Conservation (phyloP, 805 yeast genomes). For the Babjeviella inositovora region DNA sequence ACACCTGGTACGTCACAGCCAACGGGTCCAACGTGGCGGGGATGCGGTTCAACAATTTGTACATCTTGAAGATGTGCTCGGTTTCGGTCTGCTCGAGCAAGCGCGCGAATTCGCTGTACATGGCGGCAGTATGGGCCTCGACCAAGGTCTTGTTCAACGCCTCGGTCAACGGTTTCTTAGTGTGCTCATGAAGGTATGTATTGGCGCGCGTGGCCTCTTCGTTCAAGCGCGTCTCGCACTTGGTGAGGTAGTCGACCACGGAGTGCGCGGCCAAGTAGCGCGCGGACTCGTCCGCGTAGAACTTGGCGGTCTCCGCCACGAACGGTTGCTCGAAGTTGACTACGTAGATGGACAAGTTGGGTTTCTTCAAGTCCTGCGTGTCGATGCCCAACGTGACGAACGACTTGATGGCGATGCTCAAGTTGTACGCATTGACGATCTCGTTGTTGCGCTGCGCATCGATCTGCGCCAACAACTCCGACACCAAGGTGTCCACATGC, state of each 20-base stretch:
- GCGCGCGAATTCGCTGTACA: constrained; percentile 64
- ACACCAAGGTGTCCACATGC: constrained; percentile 41
- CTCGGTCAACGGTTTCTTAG: constrained; percentile 62
- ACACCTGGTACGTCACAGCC: constrained; percentile 54
- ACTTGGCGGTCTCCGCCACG: constrained; percentile 45
- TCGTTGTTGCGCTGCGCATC: constrained; percentile 68
- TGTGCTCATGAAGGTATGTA: constrained; percentile 72
- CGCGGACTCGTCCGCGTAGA: constrained; percentile 39
- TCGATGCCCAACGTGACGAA: constrained; percentile 86
- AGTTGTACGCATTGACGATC: constrained; percentile 45
- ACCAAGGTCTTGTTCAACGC: constrained; percentile 66
- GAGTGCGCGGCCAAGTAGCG: constrained; percentile 56
- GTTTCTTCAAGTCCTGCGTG: constrained; percentile 73
- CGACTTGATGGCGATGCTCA: constrained; percentile 68
- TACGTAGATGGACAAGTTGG: constrained; percentile 69
- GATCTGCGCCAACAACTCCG: constrained; percentile 63
- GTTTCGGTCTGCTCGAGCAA: constrained; percentile 59
- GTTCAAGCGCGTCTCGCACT: constrained; percentile 66
- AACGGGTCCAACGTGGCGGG: constrained; percentile 68
- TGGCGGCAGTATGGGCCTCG: constrained; percentile 56
- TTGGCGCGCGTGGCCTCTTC: constrained; percentile 75
- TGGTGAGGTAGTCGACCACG: constrained; percentile 80
- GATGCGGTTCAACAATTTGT: constrained; percentile 58
- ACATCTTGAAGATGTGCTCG: constrained; percentile 68
- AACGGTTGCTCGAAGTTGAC: constrained; percentile 67